phyloP scores from a whole-genome alignment of 805 yeast genomes.

The Metschnikowia dekortorum region DNA sequence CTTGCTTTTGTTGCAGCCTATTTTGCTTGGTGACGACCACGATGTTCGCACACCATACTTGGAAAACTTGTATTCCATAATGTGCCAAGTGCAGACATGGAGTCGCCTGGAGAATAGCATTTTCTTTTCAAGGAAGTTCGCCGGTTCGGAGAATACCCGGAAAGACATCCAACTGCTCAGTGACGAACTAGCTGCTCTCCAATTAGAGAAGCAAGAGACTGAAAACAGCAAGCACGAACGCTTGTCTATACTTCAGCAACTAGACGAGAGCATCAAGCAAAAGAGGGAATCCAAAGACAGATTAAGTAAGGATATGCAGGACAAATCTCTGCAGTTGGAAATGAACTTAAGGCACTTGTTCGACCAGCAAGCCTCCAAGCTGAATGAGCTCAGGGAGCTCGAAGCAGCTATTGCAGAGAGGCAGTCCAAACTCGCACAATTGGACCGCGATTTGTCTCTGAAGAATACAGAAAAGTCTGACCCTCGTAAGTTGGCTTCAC shows the following conservation, averaged over 20 bases:
- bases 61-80: constrained; percentile 77
- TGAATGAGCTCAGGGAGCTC: constrained; percentile 9
- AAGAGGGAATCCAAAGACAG: constrained; percentile 15
- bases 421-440: neutral
- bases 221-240: constrained; percentile 20
- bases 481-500: neutral
- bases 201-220: constrained; percentile 15
- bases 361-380: constrained; percentile 4
- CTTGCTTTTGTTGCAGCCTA: constrained; percentile 77
- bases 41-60: constrained; percentile 85
- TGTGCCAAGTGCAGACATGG: constrained; percentile 57
- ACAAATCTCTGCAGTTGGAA: constrained; percentile 10
- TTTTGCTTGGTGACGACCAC: constrained; percentile 83
- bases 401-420: constrained; percentile 9
- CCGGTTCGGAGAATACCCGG: constrained; percentile 18
- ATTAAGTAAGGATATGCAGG: neutral
- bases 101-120: constrained; percentile 30
- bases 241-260: constrained; percentile 19
- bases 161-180: constrained; percentile 21
- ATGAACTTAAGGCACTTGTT: constrained; percentile 12
- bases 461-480: neutral
- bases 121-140: constrained; percentile 27
- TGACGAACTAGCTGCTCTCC: constrained; percentile 16
- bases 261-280: constrained; percentile 20
- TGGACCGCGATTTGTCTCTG: constrained; percentile 4